Evolutionary conservation across 768 basidiomycete species (phyloP).

Genomic region (Termitomyces sp.): DNA sequence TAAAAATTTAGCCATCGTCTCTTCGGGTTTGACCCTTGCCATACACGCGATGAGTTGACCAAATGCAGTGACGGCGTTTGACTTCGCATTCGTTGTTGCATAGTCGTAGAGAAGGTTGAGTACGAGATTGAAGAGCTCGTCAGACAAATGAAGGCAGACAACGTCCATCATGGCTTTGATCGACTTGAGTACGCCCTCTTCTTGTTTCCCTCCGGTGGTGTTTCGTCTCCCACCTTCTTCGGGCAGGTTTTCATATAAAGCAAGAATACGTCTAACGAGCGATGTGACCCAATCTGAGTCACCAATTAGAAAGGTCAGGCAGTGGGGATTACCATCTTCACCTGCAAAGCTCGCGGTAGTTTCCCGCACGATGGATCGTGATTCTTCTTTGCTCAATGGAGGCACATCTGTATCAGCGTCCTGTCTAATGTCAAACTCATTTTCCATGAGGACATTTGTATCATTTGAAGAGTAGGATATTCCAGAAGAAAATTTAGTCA

Average conservation of each 20-base stretch:
- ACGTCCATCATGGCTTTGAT: slow-evolving; percentile 78
- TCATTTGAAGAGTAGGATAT: slow-evolving; percentile 50
- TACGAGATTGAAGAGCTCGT: slow-evolving; percentile 76
- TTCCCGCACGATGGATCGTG: slow-evolving; percentile 67
- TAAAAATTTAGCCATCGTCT: slow-evolving; percentile 76
- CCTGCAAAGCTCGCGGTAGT: slow-evolving; percentile 78
- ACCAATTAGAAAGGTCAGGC: not conserved
- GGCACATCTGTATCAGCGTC: slow-evolving; percentile 32
- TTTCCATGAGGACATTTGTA: slow-evolving; percentile 49
- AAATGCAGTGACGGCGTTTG: slow-evolving; percentile 88
- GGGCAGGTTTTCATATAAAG: slow-evolving; percentile 87
- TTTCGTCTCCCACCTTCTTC: slow-evolving; percentile 90
- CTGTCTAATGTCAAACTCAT: slow-evolving; percentile 37
- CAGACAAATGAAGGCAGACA: slow-evolving; percentile 75
- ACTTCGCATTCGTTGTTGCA: slow-evolving; percentile 82
- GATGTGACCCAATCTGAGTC: slow-evolving; percentile 71
- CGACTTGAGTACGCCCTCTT: slow-evolving; percentile 70
- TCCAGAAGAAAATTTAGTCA: slow-evolving; percentile 57
- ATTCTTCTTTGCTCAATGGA: slow-evolving; percentile 54
- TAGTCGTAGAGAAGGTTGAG: slow-evolving; percentile 83
- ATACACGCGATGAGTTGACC: slow-evolving; percentile 84
- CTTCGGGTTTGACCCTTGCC: slow-evolving; percentile 69
- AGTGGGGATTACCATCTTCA: slow-evolving; percentile 20
- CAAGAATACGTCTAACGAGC: slow-evolving; percentile 70
- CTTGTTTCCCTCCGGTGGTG: slow-evolving; percentile 79